Conservation (phyloP, 768 basidiomycete genomes). For the Chiua virens region DNA sequence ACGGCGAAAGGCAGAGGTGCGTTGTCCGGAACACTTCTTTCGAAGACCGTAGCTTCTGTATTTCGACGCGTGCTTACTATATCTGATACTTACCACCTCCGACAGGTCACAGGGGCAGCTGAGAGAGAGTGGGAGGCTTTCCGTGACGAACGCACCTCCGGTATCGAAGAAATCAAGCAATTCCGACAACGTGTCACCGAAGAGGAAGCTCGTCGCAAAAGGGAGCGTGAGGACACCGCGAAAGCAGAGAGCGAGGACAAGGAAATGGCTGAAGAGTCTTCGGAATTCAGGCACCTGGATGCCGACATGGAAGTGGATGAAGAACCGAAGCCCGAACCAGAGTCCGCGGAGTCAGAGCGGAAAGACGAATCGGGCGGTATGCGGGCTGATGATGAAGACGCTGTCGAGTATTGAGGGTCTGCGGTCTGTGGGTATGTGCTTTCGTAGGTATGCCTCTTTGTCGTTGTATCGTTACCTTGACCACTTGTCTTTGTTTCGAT, state of each 20-base stretch:
- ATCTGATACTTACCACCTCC: slow-evolving; percentile 2
- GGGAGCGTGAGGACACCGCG: slow-evolving; percentile 38
- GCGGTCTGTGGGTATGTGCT: slow-evolving; percentile 23
- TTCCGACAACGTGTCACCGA: slow-evolving; percentile 67
- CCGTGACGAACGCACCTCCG: slow-evolving; percentile 54
- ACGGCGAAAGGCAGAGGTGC: slow-evolving; percentile 62
- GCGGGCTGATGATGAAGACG: slow-evolving; percentile 76
- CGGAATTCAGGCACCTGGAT: slow-evolving; percentile 23
- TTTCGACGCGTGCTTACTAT: slow-evolving; percentile 2
- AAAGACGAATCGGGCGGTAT: slow-evolving; percentile 54
- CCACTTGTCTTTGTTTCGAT: slow-evolving; percentile 10
- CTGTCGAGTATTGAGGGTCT: slow-evolving; percentile 64
- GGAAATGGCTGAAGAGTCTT: slow-evolving; percentile 32
- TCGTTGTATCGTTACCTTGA: slow-evolving; percentile 17
- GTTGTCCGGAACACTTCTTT: slow-evolving; percentile 11
- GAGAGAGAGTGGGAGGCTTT: slow-evolving; percentile 73
- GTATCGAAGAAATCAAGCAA: slow-evolving; percentile 60
- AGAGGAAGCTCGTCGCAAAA: slow-evolving; percentile 53
- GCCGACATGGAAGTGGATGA: slow-evolving; percentile 38
- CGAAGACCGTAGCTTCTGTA: background rate
- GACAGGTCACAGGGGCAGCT: slow-evolving; percentile 57
- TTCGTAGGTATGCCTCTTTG: slow-evolving; percentile 23
- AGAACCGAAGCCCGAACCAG: slow-evolving; percentile 33
- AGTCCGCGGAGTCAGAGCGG: slow-evolving; percentile 42
- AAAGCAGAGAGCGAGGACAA: slow-evolving; percentile 34